A percentile compares a stretch with the other conserved stretches of the same genome.
Conservation (phyloP, 139 green algal species). For the Closterium sp. region DNA sequence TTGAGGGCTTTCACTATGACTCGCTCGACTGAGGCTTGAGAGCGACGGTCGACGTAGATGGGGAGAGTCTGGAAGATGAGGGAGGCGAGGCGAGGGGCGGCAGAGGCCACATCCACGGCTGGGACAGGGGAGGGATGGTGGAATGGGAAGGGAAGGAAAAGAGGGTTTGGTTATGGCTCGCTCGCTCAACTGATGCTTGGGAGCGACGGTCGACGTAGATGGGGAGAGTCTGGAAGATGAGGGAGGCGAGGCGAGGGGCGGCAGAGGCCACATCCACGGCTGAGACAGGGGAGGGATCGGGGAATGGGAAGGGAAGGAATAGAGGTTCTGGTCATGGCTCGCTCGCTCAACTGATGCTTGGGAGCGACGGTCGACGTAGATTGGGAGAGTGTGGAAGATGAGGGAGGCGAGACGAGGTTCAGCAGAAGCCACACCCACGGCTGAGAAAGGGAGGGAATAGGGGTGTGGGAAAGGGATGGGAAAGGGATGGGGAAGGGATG, state of each 20-base stretch:
- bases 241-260: background rate
- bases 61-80: slow-evolving; percentile 44
- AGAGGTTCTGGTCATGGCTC: too few species aligned
- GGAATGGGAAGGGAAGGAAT: background rate
- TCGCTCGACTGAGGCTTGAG: slow-evolving; percentile 33
- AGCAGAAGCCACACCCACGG: background rate
- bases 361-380: slow-evolving; percentile 40
- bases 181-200: slow-evolving; percentile 35
- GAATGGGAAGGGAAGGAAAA: background rate
- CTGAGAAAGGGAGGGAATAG: background rate
- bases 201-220: slow-evolving; percentile 38
- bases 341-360: slow-evolving; percentile 35
- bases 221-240: background rate
- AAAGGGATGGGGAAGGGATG: too few species aligned
- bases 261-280: background rate
- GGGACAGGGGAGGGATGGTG: background rate
- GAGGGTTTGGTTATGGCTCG: too few species aligned
- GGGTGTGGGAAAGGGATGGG: background rate
- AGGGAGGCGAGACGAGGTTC: background rate
- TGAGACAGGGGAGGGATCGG: background rate
- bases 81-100: background rate
- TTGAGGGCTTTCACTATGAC: slow-evolving; percentile 3
- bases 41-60: slow-evolving; percentile 35
- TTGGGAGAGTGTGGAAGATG: background rate
- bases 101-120: background rate